phyloP scores from a whole-genome alignment of 2,329 filamentous ascomycete genomes.

The Periconia digitata region DNA sequence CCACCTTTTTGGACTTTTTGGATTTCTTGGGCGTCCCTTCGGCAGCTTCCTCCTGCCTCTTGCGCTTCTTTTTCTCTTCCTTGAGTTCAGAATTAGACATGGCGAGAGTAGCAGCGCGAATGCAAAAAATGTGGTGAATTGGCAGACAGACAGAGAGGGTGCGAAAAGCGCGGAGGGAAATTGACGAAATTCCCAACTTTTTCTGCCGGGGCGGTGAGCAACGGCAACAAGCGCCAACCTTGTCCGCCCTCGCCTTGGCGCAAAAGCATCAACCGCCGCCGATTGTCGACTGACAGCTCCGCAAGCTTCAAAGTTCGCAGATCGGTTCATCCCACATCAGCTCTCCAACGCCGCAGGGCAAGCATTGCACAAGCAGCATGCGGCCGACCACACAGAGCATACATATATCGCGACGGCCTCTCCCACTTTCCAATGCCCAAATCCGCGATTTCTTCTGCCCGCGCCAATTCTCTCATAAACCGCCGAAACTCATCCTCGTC shows the following conservation, averaged over 20 bases:
- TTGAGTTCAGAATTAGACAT: constrained; percentile 29
- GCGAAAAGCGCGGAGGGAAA: constrained; percentile 10
- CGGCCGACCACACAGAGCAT: constrained; percentile 28
- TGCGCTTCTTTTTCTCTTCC: constrained; percentile 38
- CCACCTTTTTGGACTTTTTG: constrained; percentile 34
- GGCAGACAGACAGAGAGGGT: constrained; percentile 1
- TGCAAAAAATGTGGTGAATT: constrained; percentile 11
- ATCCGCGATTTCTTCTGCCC: constrained; percentile 22
- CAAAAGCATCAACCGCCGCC: background rate
- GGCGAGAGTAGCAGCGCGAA: constrained; percentile 7
- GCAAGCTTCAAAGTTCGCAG: constrained; percentile 2
- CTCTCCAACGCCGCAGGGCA: background rate
- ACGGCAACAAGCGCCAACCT: no score
- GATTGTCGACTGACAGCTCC: background rate
- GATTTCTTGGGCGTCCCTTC: constrained; percentile 31
- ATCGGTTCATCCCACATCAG: constrained; percentile 13
- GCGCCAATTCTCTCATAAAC: constrained; percentile 63
- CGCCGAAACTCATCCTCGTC: constrained; percentile 54
- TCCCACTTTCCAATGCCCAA: constrained; percentile 18
- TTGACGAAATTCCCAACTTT: constrained; percentile 14
- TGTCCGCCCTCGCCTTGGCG: background rate
- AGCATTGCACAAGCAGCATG: constrained; percentile 26
- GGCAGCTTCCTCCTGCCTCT: constrained; percentile 31
- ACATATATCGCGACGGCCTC: constrained; percentile 25
- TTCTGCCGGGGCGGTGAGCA: constrained; percentile 17